Conservation (phyloP, 768 basidiomycete species). For the Macrocybe gigantea region DNA sequence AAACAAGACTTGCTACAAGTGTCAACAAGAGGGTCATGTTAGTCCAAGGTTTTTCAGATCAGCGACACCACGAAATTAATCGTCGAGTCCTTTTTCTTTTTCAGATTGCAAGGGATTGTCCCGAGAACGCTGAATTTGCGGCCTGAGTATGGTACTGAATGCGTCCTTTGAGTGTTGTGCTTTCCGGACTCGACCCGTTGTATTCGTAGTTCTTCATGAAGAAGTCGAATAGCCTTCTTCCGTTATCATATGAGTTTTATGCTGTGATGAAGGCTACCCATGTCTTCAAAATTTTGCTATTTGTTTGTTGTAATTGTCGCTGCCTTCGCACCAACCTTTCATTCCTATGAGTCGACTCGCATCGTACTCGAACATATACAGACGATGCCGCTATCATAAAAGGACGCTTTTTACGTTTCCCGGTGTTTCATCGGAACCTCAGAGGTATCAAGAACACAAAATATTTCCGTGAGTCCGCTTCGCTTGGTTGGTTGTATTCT, state of each 20-base stretch:
- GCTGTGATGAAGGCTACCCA: no score
- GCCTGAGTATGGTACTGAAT: conserved; percentile 23
- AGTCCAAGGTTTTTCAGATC: conserved; percentile 20
- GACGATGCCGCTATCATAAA: background rate
- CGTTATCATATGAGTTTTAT: no score
- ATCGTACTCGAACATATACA: no score
- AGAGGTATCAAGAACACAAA: conserved; percentile 70
- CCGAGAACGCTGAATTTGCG: conserved; percentile 47
- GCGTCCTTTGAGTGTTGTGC: background rate
- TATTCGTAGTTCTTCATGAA: conserved; percentile 6
- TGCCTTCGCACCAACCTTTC: no score
- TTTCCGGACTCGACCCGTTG: background rate
- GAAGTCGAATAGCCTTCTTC: conserved; percentile 2
- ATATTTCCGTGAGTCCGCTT: conserved; percentile 71
- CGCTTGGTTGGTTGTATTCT: conserved; percentile 2
- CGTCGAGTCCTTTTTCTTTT: background rate
- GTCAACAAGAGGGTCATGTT: conserved; percentile 84
- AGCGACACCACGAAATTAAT: background rate
- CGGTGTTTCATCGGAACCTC: conserved; percentile 25
- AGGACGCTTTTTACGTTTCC: conserved; percentile 47
- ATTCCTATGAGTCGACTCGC: no score
- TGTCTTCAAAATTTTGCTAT: no score
- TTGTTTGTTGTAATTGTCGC: no score
- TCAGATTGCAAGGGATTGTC: conserved; percentile 64
- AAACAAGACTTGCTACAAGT: conserved; percentile 84